Evolutionary conservation across 208 protist genomes (phyloP).

Genomic region (Leishmania aethiopica): DNA sequence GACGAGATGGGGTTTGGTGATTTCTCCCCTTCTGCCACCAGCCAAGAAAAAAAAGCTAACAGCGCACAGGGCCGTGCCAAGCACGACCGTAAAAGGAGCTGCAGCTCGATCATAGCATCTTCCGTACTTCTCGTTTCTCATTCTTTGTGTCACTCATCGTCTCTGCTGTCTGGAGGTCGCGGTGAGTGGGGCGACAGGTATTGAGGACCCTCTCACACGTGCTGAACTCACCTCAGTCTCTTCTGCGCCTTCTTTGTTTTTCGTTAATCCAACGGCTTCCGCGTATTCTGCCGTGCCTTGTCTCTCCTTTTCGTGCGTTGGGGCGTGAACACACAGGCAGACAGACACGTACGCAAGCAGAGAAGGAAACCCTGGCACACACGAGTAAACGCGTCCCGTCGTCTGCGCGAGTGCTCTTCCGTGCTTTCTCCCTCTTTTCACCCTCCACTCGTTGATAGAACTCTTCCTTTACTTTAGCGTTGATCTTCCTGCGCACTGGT

Average conservation of each 20-base stretch:
- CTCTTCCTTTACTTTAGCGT: neutral
- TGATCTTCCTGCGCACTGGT: neutral
- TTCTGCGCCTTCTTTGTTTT: neutral
- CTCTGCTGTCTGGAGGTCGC: neutral
- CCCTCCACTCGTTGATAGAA: neutral
- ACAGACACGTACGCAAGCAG: neutral
- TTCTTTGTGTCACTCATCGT: neutral
- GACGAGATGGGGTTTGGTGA: neutral
- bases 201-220: too few relatives aligned
- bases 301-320: neutral
- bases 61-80: neutral
- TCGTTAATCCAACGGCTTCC: neutral
- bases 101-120: neutral
- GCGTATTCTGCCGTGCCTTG: neutral
- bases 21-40: neutral
- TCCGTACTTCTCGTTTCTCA: neutral
- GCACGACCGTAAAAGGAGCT: neutral
- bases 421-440: neutral
- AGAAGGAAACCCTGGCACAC: neutral
- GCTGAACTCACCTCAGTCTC: neutral
- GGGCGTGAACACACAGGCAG: neutral
- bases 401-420: neutral
- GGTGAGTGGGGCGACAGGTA: neutral
- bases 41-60: neutral
- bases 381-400: neutral